Base-by-base conservation (phyloP, 768 basidiomycete species). In the Calocybe indica region DNA sequence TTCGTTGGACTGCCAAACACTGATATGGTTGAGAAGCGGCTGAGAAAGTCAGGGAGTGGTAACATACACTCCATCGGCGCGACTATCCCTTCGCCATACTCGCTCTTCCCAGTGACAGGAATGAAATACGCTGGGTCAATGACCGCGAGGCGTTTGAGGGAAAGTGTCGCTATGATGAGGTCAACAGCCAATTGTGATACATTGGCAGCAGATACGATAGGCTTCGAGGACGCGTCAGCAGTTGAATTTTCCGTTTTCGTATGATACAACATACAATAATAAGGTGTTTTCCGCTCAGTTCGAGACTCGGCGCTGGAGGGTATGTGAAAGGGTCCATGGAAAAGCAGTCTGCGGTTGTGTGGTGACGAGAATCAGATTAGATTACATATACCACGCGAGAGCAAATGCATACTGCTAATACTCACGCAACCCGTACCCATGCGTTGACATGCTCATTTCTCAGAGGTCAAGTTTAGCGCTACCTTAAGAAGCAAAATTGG, bases 151-250 rank as follows among this genome's bases (percentile, higher is more conserved):
- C 75, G 70, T 44, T 68, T 62, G 14, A 92, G 72, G 30, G 70
- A 71, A 40, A 88, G 69, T 1, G 84, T 82, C 5, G 83, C 63
- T 52, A 90, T 82, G 51, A 92, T 66, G 12, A 92, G 66, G 63
- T 92, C 89, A 7, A 69, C 80, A 0, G 88, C 79, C 9, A 92
- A 72, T 58, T 92, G 89, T n/a, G 81, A 73, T 37, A 92, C 76
- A 66, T 92, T 92, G 41, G 85, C 89, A 8, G 80, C 78, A 5
- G 89, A 90, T 8, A 92, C 86, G 38, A 89, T 59, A 32, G 90
- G 88, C 78, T 80, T 52, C 37, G 22, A 42, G 12, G 47, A 34
- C 6, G 37, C 22, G 22, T 22, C 22, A 22, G 22, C 22, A 22
- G 22, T 22, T 22, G 22, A 13, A 43, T 30, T 8, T 33, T 31